phyloP scores from a whole-genome alignment of 2,329 filamentous ascomycete species.

The Chalara sp. region DNA sequence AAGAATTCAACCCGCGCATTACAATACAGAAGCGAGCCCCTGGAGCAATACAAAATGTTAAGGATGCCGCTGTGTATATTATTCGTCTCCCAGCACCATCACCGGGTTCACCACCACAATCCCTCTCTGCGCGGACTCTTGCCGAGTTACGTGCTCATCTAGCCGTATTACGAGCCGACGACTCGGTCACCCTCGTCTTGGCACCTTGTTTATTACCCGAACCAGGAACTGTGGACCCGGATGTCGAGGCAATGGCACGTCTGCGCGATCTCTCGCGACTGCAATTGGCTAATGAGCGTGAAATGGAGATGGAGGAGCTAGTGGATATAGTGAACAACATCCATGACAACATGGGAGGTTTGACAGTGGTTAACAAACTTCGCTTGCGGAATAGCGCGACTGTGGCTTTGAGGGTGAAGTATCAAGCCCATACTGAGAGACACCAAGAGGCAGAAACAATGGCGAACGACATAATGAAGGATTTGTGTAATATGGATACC shows the following conservation, averaged over 20 bases:
- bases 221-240: constrained; percentile 13
- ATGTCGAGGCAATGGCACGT: constrained; percentile 20
- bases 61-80: constrained; percentile 30
- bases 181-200: constrained; percentile 23
- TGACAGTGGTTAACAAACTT: constrained; percentile 20
- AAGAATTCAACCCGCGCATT: constrained; percentile 2
- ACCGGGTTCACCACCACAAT: background rate
- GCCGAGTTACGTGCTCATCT: constrained; percentile 28
- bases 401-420: constrained; percentile 17
- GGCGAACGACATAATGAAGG: no score
- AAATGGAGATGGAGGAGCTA: constrained; percentile 26
- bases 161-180: constrained; percentile 23
- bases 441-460: no score
- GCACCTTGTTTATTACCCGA: constrained; percentile 20
- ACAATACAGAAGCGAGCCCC: constrained; percentile 15
- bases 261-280: constrained; percentile 24
- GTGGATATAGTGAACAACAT: constrained; percentile 22
- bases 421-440: constrained; percentile 1
- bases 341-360: constrained; percentile 18
- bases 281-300: constrained; percentile 25
- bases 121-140: constrained; percentile 6
- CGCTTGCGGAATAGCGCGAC: constrained; percentile 10
- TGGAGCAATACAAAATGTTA: constrained; percentile 21
- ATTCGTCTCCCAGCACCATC: constrained; percentile 21
- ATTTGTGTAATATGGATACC: no score